Evolutionary conservation across 1,284 basidiomycete genomes (phyloP), one percentile per base, ranked within the genome.

Genomic region (Mycena citricolor): DNA sequence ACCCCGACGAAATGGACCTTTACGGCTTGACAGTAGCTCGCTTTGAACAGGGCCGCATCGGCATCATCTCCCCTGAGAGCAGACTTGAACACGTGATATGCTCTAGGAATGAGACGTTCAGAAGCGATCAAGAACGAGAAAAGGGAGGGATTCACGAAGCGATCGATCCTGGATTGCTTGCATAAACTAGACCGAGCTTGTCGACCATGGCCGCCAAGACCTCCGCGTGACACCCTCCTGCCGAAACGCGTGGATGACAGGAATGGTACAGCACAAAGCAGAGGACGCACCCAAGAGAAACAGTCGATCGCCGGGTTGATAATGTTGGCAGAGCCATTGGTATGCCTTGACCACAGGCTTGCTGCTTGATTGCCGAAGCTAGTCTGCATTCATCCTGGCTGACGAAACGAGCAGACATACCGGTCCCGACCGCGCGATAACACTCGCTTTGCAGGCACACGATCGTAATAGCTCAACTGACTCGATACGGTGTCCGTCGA

Each of bases 251-350:
- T 10, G 11, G 5, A 16, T 2, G 14, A 6, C 12, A 25, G 24
- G 8, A 22, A 24, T 14, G 3, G 5, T 19, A 10, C 4, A 24
- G 13, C 20, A 24, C n/a, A 3, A 4, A 21, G 10, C 4, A 32
- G 11, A 20, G 14, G 4, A 19, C 30, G 17, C 30, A 68, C 68
- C 68, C 47, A 69, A 67, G 8, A 70, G 42, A 50, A 59, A 70
- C 7, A 69, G 68, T 1, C 54, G 34, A 44, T 69, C 67, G 4
- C 64, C 66, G 1, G 40, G 25, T 23, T 56, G 5, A 39, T 71
- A 70, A 17, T 63, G 61, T 4, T 67, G 62, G 4, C 60, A 60
- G 13, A 73, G 51, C 70, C 70, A 73, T 4, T 49, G 53, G 49
- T 72, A 73, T 13, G 68, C 69, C 11, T 54, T 55, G 5, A 64